Conservation (phyloP, 1,284 basidiomycete species). For the Phlebopus sp. region DNA sequence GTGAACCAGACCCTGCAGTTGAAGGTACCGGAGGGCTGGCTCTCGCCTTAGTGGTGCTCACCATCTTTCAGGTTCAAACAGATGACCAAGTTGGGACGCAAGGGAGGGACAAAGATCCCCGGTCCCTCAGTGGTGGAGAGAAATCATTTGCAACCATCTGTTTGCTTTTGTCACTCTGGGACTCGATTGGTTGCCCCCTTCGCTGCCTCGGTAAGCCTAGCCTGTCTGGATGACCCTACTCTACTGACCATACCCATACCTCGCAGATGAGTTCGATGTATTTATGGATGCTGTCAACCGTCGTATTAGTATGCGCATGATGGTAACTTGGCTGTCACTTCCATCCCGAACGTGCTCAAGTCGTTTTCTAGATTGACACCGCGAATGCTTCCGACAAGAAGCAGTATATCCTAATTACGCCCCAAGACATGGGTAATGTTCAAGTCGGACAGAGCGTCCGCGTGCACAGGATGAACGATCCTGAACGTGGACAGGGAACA, state of each 20-base stretch:
- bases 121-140: constrained; percentile 88
- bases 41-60: constrained; percentile 1
- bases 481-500: constrained; percentile 63
- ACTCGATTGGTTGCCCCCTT: constrained; percentile 90
- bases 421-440: constrained; percentile 78
- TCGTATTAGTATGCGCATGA: constrained; percentile 88
- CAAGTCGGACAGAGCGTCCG: constrained; percentile 59
- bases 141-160: constrained; percentile 98
- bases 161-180: constrained; percentile 91
- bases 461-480: constrained; percentile 79
- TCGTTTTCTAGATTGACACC: constrained; percentile 70
- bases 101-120: constrained; percentile 71
- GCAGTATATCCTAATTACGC: constrained; percentile 92
- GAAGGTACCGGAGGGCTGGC: constrained; percentile 42
- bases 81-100: constrained; percentile 71
- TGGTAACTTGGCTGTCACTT: constrained; percentile 46
- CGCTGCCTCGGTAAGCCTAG: constrained; percentile 79
- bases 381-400: constrained; percentile 81
- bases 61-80: constrained; percentile 58
- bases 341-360: constrained; percentile 6
- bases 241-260: constrained; percentile 3
- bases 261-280: constrained; percentile 84
- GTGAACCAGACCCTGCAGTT: constrained; percentile 62
- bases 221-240: constrained; percentile 12
- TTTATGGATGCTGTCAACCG: constrained; percentile 97